Conservation (phyloP, 371 early-diverging fungal genomes). For the Blakeslea trispora region DNA sequence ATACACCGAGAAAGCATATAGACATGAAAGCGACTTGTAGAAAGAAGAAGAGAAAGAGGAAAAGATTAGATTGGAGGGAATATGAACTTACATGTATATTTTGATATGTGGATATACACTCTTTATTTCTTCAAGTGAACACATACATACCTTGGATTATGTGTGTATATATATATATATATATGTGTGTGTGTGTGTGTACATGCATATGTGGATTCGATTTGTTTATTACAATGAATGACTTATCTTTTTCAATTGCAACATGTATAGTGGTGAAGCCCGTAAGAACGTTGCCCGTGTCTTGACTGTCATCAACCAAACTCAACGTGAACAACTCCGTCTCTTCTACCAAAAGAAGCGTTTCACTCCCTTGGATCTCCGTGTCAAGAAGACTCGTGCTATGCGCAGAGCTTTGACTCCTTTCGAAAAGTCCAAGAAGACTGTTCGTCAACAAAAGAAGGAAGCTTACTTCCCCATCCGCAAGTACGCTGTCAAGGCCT, state of each 20-base stretch:
- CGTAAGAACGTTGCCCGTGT: constrained; percentile 95
- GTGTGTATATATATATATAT: too few species aligned
- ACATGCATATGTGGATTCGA: too few species aligned
- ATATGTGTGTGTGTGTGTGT: too few species aligned
- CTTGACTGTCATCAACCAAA: constrained; percentile 92
- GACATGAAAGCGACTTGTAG: too few species aligned
- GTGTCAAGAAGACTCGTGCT: constrained; percentile 96
- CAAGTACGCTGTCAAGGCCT: constrained; percentile 86
- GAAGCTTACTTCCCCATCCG: constrained; percentile 84
- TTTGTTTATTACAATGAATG: too few species aligned
- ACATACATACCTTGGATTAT: too few species aligned
- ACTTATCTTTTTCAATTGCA: background rate
- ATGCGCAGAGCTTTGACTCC: constrained; percentile 92
- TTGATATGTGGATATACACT: too few species aligned
- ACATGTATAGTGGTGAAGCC: constrained; percentile 63
- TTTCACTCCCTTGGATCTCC: constrained; percentile 91
- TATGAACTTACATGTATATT: too few species aligned
- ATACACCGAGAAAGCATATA: too few species aligned
- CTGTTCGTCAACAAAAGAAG: constrained; percentile 82
- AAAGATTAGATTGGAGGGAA: too few species aligned
- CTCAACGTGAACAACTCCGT: constrained; percentile 83
- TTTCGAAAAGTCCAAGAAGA: constrained; percentile 71
- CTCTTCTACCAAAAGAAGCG: constrained; percentile 88
- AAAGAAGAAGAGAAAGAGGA: too few species aligned
- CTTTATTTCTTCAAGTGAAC: too few species aligned